Percentiles rank a stretch among this genome's conserved stretches.
Evolutionary conservation across 495 filamentous ascomycete species (phyloP).

Genomic region (Penicillium goetzii): DNA sequence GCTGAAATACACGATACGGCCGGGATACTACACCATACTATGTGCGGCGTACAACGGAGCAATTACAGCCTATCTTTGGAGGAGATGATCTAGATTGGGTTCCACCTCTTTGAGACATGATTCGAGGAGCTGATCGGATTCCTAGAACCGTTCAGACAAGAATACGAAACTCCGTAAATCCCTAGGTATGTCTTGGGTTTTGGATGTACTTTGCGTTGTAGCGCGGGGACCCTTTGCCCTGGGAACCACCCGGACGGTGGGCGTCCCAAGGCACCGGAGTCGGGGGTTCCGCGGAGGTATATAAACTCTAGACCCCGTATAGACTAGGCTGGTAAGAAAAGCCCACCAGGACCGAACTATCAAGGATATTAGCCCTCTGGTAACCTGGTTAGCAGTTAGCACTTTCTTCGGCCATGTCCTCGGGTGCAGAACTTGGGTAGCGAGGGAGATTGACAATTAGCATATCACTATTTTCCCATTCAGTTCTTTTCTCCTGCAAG

Average conservation of each 20-base stretch:
- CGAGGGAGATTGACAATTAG: neutral
- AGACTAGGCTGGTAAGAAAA: neutral
- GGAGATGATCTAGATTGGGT: too few species aligned
- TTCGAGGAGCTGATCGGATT: neutral
- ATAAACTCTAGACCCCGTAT: neutral
- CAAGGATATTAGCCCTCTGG: neutral
- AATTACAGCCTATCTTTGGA: neutral
- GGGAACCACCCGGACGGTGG: slow-evolving; percentile 1
- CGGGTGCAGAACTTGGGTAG: neutral
- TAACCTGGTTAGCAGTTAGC: too few species aligned
- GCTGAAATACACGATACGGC: slow-evolving; percentile 25
- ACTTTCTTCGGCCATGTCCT: neutral
- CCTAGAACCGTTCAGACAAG: slow-evolving; percentile 2
- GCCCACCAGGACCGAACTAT: neutral
- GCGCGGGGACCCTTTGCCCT: neutral
- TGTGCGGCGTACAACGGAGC: neutral
- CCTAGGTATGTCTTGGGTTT: neutral
- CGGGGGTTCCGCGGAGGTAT: slow-evolving; percentile 3
- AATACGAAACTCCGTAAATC: slow-evolving; percentile 1
- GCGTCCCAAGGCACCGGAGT: slow-evolving; percentile 14
- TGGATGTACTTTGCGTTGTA: neutral
- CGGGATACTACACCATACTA: slow-evolving; percentile 2
- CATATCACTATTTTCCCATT: neutral
- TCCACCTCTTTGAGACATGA: neutral
- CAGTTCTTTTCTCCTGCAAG: neutral